A percentile compares a stretch with the other conserved stretches of the same genome.
Conservation (phyloP, 306 rosid species). For the Quercus bicolor region DNA sequence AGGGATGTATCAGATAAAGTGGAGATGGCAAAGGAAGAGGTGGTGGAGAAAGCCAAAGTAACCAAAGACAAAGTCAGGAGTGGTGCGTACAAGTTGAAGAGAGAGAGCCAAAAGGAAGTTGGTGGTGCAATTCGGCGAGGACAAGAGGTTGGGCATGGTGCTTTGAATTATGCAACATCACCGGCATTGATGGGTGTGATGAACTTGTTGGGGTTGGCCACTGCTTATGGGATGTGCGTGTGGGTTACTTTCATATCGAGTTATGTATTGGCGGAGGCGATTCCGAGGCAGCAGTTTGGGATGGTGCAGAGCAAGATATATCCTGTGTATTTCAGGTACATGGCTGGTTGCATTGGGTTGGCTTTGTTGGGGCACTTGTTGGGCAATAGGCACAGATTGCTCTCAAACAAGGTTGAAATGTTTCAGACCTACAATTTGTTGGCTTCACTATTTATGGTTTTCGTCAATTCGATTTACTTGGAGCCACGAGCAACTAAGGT, state of each 20-base stretch:
- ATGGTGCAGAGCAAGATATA: conserved; percentile 84
- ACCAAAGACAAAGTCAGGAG: conserved; percentile 10
- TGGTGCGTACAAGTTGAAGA: not conserved
- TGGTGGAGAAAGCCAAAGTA: not conserved
- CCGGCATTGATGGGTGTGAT: conserved; percentile 10
- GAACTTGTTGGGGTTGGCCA: conserved; percentile 49
- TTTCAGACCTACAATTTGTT: conserved; percentile 46
- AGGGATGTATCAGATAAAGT: conserved; percentile 20
- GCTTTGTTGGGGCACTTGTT: conserved; percentile 53
- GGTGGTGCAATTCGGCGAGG: not conserved
- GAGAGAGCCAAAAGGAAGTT: not conserved
- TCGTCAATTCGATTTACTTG: conserved; percentile 56
- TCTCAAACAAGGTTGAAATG: conserved; percentile 1
- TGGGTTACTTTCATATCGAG: conserved; percentile 79
- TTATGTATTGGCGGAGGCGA: conserved; percentile 41
- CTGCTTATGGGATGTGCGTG: conserved; percentile 63
- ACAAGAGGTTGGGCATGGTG: not conserved
- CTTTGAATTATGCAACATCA: not conserved
- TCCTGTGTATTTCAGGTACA: conserved; percentile 62
- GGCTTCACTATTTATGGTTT: conserved; percentile 35
- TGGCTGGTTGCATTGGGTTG: conserved; percentile 43
- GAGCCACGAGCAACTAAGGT: conserved; percentile 89
- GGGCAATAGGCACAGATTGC: conserved; percentile 6
- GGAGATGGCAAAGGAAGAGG: not conserved
- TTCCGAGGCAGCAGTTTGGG: conserved; percentile 76